Evolutionary conservation across 2,329 filamentous ascomycete species (phyloP), one percentile per base, ranked within the genome.

Genomic region (Colletotrichum karsti): DNA sequence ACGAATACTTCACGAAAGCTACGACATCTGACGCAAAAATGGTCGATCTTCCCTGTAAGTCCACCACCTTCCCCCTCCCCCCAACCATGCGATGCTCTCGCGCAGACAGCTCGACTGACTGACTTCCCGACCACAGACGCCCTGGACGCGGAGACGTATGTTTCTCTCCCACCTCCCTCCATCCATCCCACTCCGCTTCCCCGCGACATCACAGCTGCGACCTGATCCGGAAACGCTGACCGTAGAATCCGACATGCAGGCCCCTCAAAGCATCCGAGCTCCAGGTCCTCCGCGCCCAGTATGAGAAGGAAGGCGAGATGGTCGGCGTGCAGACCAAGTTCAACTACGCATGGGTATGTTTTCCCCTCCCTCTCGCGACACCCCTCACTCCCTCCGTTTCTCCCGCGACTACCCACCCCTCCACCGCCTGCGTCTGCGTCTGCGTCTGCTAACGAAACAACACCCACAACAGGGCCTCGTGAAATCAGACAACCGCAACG

Each of bases 311-410:
- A 83, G 96, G 95, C 73, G 93, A 97, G 76, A 97, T 97, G 85
- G 95, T 97, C 69, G 95, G 95, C 68, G 89, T 99, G 42, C 96
- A 99, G 82, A 99, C 96, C 70, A 98, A 98, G 80, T 99, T 99
- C 89, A 99, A 99, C 90, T 98, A 95, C 81, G 95, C 96, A 78
- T 99, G 96, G 96, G 94, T 97, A 89, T 64, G 85, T 37, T 37
- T 12, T 39, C 30, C 53, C 48, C 41, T 15, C 50, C 9, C 46
- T 37, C 13, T 30, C 22, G 28, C 26, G n/a, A n/a, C n/a, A 26
- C 12, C 56, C 20, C 26, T 20, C 64, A 71, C 39, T 71, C 65
- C 28, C 22, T 39, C 24, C 63, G 39, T 22, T 51, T 26, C 55
- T 24, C 61, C 50, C 41, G n/a, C n/a, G n/a, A n/a, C n/a, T n/a